Percentiles rank a stretch among this genome's conserved stretches.
These are phyloP conservation scores for Botrytis fragariae DNA, from an alignment of 2,329 filamentous ascomycete genomes.

Conservation along the genomic window DNA sequence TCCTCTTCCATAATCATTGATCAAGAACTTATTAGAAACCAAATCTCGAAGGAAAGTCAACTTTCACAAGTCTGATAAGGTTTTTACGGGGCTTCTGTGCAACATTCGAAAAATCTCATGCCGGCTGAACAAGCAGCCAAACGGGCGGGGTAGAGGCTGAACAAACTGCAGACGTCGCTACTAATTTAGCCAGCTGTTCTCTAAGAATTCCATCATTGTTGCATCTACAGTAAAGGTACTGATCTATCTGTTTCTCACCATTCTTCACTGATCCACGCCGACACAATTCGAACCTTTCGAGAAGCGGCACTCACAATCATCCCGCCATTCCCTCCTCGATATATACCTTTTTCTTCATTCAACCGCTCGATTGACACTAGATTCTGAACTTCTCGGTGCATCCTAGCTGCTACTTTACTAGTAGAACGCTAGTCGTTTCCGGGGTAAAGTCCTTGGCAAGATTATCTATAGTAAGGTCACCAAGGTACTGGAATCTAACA, in stretches of 20 bases:
- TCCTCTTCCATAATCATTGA: too few relatives aligned
- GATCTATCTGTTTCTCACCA: not conserved
- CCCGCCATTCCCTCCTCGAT: not conserved
- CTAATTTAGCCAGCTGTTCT: not conserved
- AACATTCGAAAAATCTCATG: too few relatives aligned
- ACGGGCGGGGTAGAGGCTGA: too few relatives aligned
- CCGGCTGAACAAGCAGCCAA: too few relatives aligned
- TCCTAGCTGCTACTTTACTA: not conserved
- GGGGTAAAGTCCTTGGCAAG: not conserved
- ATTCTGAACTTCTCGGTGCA: too few relatives aligned
- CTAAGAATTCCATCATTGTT: not conserved
- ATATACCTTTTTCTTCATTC: not conserved
- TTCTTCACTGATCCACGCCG: not conserved
- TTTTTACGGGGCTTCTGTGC: too few relatives aligned
- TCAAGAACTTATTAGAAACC: too few relatives aligned
- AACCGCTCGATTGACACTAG: not conserved
- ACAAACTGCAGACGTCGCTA: not conserved
- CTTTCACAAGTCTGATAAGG: too few relatives aligned
- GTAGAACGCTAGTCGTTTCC: not conserved
- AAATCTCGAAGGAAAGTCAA: too few relatives aligned
- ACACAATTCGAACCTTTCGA: not conserved
- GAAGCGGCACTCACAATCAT: not conserved
- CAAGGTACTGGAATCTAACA: not conserved
- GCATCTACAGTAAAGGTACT: not conserved
- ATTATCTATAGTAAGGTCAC: not conserved